A percentile compares a stretch with the other conserved stretches of the same genome.
Evolutionary conservation across 148 eudicot species (phyloP).

Genomic region (Vaccinium vitisidaea): DNA sequence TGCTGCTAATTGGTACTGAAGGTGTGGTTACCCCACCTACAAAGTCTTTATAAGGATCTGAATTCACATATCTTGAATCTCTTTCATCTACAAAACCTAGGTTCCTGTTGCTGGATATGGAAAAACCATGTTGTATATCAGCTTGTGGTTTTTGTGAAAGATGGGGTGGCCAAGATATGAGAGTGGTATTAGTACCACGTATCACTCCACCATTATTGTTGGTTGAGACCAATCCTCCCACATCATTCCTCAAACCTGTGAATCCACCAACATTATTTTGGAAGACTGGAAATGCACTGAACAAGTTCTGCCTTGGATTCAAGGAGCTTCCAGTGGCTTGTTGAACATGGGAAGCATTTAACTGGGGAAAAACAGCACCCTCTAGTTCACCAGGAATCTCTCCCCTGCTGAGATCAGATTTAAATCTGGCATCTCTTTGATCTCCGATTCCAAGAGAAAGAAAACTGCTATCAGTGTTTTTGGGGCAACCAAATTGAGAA

Average conservation of each 20-base stretch:
- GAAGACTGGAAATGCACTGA: conserved; percentile 17
- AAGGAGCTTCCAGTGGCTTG: conserved; percentile 15
- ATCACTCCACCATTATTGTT: conserved; percentile 15
- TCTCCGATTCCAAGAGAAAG: conserved; percentile 37
- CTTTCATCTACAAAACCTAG: conserved; percentile 1
- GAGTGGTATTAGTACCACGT: conserved; percentile 1
- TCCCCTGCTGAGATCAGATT: conserved; percentile 12
- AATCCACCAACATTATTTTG: conserved; percentile 20
- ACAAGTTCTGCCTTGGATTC: not conserved
- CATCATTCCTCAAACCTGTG: conserved; percentile 8
- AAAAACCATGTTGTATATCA: not conserved
- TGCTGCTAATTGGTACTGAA: conserved; percentile 21
- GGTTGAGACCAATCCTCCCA: conserved; percentile 6
- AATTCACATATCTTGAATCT: conserved; percentile 12
- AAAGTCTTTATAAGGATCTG: conserved; percentile 11
- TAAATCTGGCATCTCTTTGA: conserved; percentile 18
- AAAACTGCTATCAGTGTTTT: conserved; percentile 31
- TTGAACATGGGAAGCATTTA: conserved; percentile 18
- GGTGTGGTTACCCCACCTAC: conserved; percentile 12
- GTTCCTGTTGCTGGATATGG: conserved; percentile 6
- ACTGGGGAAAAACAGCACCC: conserved; percentile 17
- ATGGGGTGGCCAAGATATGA: conserved; percentile 18
- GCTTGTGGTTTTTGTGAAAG: conserved; percentile 20
- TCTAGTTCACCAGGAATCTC: conserved; percentile 16
- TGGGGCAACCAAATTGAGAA: conserved; percentile 15